Evolutionary conservation across 257 asterid species (phyloP), one percentile per base, ranked within the genome.

Genomic region (Paulownia fortunei): DNA sequence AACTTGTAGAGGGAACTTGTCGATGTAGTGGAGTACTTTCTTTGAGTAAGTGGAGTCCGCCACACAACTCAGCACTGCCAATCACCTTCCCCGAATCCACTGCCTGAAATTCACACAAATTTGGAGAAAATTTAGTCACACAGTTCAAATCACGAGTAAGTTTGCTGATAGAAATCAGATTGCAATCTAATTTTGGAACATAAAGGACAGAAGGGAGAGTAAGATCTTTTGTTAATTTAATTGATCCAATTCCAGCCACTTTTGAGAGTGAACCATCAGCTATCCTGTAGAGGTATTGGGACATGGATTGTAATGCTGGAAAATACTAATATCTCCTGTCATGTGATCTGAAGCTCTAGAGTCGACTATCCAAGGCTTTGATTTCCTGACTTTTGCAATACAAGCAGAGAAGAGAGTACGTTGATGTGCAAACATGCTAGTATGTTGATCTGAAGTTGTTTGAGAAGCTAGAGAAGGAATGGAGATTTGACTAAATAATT

Each of bases 341-440:
- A 71, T 71, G 26, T 71, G 76, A 21, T 71, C 76, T 1, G 76
- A 71, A 0, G 76, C 76, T 10, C 62, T 44, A 2, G 47, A 59
- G 34, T 74, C 59, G 6, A 60, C 44, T 4, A 44, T 74, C 71
- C 60, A 58, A 2, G 44, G 44, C 9, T 37, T 37, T 37, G 44
- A 37, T 1, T 37, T 37, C 4, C 8, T 37, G 44, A 0, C 1
- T 7, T 32, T 8, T 52, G 44, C 6, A 7, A 16, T 49, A 19
- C 30, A 26, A 1, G 32, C 10, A 18, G 24, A 13, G 5, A 30
- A 47, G 27, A 69, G 27, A 8, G 18, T 26, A 69, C 58, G 24
- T 69, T 69, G 16, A 4, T 26, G 42, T 21, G 61, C 62, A 23
- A 47, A 8, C 23, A 21, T 44, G 2, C 74, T 23, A 6, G 59